A percentile compares a stretch with the other conserved stretches of the same genome.
Evolutionary conservation across 345 rosid species (phyloP).

Genomic region (Syzygium jambos): DNA sequence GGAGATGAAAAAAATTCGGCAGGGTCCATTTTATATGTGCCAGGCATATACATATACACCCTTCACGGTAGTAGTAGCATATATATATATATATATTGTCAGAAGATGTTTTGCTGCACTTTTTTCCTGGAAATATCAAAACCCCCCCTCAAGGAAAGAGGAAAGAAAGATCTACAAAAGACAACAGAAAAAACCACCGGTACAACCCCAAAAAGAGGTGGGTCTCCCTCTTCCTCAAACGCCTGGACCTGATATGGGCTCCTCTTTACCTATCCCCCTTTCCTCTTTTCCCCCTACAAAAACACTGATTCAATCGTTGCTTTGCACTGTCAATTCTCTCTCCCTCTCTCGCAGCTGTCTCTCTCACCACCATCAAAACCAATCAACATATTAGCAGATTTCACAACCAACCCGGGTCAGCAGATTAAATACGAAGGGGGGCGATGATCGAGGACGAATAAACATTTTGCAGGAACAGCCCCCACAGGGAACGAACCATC

Average conservation of each 20-base stretch:
- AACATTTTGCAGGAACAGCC: not conserved
- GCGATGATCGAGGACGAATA: not conserved
- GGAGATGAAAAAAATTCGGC: slow-evolving; percentile 3
- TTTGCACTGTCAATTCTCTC: not conserved
- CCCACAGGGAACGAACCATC: not conserved
- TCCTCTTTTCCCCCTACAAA: not conserved
- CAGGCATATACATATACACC: slow-evolving; percentile 15
- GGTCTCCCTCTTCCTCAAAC: not conserved
- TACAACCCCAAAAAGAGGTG: not conserved
- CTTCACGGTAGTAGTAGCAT: slow-evolving; percentile 10
- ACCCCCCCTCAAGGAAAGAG: not conserved
- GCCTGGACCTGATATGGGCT: too few relatives aligned
- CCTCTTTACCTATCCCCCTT: not conserved
- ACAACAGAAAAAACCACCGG: not conserved
- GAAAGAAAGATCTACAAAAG: slow-evolving; percentile 2
- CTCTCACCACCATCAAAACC: slow-evolving; percentile 12
- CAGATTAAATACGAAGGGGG: slow-evolving; percentile 11
- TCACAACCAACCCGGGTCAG: not conserved
- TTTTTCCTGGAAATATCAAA: not conserved
- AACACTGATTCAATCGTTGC: not conserved
- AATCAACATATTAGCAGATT: slow-evolving; percentile 16
- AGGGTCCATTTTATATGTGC: slow-evolving; percentile 14
- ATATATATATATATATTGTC: not conserved
- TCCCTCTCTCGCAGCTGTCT: not conserved
- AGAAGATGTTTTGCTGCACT: not conserved